Base-by-base conservation (phyloP, 768 basidiomycete genomes). In the Astraeus odoratus region DNA sequence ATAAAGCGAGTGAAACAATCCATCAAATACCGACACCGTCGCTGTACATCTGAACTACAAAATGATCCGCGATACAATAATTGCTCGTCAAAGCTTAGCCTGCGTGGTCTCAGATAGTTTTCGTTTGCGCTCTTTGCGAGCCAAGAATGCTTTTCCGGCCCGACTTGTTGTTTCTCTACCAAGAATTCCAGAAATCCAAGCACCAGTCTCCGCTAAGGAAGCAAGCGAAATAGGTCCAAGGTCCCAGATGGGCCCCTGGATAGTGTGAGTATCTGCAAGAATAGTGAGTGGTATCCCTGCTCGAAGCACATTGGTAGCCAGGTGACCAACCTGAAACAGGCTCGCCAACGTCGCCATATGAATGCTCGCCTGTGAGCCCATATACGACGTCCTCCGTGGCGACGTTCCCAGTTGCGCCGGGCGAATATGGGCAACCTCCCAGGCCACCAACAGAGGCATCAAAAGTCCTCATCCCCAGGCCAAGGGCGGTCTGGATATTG, bases 371-470 rank as follows among this genome's bases (percentile, higher is more conserved):
- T 72, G 76, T 50, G 7, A 98, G 73, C 0, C 87, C 85, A 51
- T 96, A 92, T 8, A 95, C 71, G 1, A 95, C 78, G 53, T 95
- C 88, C 54, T 98, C 94, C 0, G 95, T 97, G 0, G 91, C 83
- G 15, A 96, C 88, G 54, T 96, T 96, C 13, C 95, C 94, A 0
- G 91, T 93, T 12, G 94, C 93, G 5, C 93, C 93, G 2, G 94
- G 95, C 1, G 94, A 92, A 65, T 90, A 98, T 3, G 94, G 94
- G 57, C 95, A 97, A 15, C 94, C 92, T 3, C 95, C 94, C 1
- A 97, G 79, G 0, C 94, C 93, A 15, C 84, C 91, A 15, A 96
- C 80, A 1, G 86, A 82, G 2, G 86, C 72, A 57, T 87, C 94
- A 34, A 98, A 76, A 2, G 90, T 87, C 9, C 81, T 75, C 10